A percentile compares a stretch with the other conserved stretches of the same genome.
These are phyloP conservation scores for Syzygium aromaticum DNA, from an alignment of 345 rosid genomes.

Conservation along the genomic window DNA sequence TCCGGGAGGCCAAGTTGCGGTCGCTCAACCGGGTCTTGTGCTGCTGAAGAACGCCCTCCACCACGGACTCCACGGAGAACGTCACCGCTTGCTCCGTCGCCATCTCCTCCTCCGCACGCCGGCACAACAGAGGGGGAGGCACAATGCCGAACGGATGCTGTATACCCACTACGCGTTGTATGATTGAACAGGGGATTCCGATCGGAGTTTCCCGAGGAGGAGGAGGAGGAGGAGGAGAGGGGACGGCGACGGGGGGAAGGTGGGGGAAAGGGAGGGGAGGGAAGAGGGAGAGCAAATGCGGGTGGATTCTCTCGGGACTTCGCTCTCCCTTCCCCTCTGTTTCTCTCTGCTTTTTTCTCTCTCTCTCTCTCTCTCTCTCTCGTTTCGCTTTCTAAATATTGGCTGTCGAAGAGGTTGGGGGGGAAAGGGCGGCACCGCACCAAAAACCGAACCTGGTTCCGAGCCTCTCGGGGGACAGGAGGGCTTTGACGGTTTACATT, in stretches of 20 bases:
- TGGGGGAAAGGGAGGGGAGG: background rate
- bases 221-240: background rate
- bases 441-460: conserved; percentile 50
- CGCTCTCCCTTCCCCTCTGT: conserved; percentile 34
- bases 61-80: conserved; percentile 52
- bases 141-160: background rate
- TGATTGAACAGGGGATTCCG: background rate
- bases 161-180: no score
- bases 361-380: background rate
- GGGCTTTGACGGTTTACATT: conserved; percentile 10
- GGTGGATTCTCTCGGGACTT: background rate
- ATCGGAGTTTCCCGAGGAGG: background rate
- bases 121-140: background rate
- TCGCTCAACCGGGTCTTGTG: conserved; percentile 32
- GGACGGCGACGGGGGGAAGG: background rate
- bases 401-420: background rate
- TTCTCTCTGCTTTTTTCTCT: conserved; percentile 8
- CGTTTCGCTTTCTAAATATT: background rate
- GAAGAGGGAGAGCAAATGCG: background rate
- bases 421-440: conserved; percentile 32
- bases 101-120: conserved; percentile 14
- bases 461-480: conserved; percentile 32
- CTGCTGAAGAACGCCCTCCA: conserved; percentile 74
- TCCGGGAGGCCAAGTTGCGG: conserved; percentile 36
- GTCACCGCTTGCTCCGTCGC: conserved; percentile 38